Evolutionary conservation across 805 yeast species (phyloP), one percentile per base, ranked within the genome.

Genomic region (Hanseniaspora nectarophila): DNA sequence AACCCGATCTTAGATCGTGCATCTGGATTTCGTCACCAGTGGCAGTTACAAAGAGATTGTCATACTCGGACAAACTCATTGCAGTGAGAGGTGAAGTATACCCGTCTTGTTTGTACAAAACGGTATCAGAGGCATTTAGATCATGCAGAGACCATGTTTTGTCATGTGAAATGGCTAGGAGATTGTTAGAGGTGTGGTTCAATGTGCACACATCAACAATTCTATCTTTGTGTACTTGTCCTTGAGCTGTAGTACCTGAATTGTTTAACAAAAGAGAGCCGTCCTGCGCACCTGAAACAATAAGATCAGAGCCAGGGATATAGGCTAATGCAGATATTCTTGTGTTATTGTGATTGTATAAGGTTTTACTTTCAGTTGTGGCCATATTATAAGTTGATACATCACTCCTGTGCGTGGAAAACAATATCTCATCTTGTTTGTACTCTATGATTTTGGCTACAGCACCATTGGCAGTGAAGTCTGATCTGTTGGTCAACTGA

Each of bases 251-350:
- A 10, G 7, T 13, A 8, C 40, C 16, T 0, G 15, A 16, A 4
- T 24, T 33, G 16, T 32, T 40, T 5, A 40, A n/a, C 6, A 26
- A 6, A 8, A 47, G 21, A 2, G 45, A 39, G 4, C 51, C 51
- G 18, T 47, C 51, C 24, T 39, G 45, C 9, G 39, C 51, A 4
- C 51, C 51, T 23, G 51, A 47, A 7, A 47, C 26, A 15, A 47
- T 18, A 2, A 31, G 13, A 16, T 31, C 39, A 16, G 28, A 10
- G 3, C 6, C 13, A 5, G 5, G 12, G n/a, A 31, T 37, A 29
- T 47, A 47, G 5, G 24, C 32, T n/a, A 47, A 13, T 3, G 45
- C 51, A n/a, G 51, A 47, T 5, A 40, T 44, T 40, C 51, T 47
- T 13, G 45, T 23, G 7, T 40, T 40, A n/a, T 40, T 34, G 21